Percentiles rank a stretch among this genome's conserved stretches.
Evolutionary conservation across 2,329 filamentous ascomycete genomes (phyloP).

Genomic region (Colletotrichum costaricense): DNA sequence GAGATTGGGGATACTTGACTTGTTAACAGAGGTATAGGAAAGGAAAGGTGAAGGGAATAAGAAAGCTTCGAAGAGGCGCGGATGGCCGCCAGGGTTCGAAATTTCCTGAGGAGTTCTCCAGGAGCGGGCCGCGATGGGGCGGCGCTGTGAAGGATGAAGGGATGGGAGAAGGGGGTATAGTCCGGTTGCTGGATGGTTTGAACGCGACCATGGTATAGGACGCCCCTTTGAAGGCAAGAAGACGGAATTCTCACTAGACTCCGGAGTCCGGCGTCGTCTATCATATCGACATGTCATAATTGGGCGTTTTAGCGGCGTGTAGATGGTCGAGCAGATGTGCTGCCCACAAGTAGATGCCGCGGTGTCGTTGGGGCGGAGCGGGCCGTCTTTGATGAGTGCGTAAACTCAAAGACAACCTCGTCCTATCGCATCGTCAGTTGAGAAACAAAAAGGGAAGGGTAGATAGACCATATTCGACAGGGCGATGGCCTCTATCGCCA

Average conservation of each 20-base stretch:
- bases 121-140: neutral
- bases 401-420: neutral
- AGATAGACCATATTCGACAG: neutral
- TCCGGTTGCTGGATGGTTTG: neutral
- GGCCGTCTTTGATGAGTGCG: neutral
- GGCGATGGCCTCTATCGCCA: neutral
- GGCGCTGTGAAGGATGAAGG: neutral
- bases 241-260: neutral
- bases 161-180: neutral
- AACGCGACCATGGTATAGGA: neutral
- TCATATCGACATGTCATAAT: conserved; percentile 22
- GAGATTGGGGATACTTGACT: neutral
- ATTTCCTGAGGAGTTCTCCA: neutral
- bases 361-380: neutral
- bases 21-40: neutral
- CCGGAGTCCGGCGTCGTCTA: neutral
- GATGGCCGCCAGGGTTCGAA: neutral
- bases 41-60: neutral
- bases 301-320: neutral
- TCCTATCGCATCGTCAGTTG: neutral
- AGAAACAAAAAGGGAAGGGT: too few relatives aligned
- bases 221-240: neutral
- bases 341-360: neutral
- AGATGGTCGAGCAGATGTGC: neutral
- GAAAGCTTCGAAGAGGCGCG: neutral